Percentiles rank a stretch among this genome's conserved stretches.
Evolutionary conservation across 2,329 filamentous ascomycete genomes (phyloP).

Genomic region (Diaporthe capsici): DNA sequence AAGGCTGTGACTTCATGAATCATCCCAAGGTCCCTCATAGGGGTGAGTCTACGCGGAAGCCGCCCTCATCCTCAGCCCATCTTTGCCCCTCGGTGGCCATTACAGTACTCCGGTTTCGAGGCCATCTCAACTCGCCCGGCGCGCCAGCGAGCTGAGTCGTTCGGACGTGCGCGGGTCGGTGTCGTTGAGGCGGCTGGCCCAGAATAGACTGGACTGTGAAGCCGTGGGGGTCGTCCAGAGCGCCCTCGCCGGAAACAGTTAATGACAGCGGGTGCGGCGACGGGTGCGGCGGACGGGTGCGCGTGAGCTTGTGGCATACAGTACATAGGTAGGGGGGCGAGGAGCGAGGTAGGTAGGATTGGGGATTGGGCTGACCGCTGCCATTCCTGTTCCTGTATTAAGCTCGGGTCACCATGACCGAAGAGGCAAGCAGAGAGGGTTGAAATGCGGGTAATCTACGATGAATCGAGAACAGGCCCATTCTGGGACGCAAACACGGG

Average conservation of each 20-base stretch:
- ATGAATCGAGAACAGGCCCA: slow-evolving; percentile 35
- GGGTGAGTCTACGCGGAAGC: slow-evolving; percentile 18
- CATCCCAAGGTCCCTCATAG: slow-evolving; percentile 8
- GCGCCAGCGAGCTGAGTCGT: slow-evolving; percentile 3
- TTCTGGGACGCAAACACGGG: slow-evolving; percentile 34
- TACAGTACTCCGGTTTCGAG: slow-evolving; percentile 29
- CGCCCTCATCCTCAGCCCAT: slow-evolving; percentile 25
- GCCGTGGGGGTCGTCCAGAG: slow-evolving; percentile 25
- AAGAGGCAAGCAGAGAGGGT: slow-evolving; percentile 25
- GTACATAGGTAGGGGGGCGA: not conserved
- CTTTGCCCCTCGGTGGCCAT: slow-evolving; percentile 10
- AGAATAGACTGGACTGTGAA: slow-evolving; percentile 1
- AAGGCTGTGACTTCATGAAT: slow-evolving; percentile 23
- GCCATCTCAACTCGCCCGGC: slow-evolving; percentile 25
- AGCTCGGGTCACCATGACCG: slow-evolving; percentile 18
- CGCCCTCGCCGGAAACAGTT: slow-evolving; percentile 33
- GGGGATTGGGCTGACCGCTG: slow-evolving; percentile 26
- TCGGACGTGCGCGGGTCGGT: not conserved
- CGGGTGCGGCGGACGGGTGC: slow-evolving; percentile 2
- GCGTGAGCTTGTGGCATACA: not conserved
- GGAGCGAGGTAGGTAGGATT: slow-evolving; percentile 15
- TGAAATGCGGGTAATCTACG: slow-evolving; percentile 33
- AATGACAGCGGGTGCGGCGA: slow-evolving; percentile 35
- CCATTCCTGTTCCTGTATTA: slow-evolving; percentile 41
- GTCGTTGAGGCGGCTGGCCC: slow-evolving; percentile 13